A percentile compares a stretch with the other conserved stretches of the same genome.
These are phyloP conservation scores for Crithidia fasciculata DNA, from an alignment of 208 protist species.

Conservation along the genomic window DNA sequence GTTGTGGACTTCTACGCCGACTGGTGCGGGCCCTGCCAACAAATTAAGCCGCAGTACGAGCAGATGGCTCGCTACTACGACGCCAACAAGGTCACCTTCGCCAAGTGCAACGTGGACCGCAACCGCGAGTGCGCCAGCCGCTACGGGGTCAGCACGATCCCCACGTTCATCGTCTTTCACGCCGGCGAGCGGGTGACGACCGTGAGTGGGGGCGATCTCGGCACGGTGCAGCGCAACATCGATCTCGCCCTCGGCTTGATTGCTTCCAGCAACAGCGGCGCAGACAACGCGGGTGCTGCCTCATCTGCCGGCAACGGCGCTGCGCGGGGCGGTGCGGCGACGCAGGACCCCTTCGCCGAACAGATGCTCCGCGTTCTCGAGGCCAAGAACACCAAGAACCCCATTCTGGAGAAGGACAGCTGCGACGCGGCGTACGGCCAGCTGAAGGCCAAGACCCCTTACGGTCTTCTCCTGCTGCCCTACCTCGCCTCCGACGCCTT, in stretches of 20 bases:
- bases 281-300: not conserved
- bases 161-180: constrained; percentile 84
- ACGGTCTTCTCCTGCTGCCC: constrained; percentile 68
- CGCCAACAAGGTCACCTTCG: constrained; percentile 59
- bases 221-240: constrained; percentile 58
- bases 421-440: constrained; percentile 49
- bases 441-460: constrained; percentile 40
- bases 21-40: constrained; percentile 90
- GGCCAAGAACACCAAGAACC: constrained; percentile 44
- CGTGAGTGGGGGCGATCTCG: constrained; percentile 56
- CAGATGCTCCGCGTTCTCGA: constrained; percentile 61
- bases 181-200: constrained; percentile 49
- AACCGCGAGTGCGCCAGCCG: constrained; percentile 58
- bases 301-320: not conserved
- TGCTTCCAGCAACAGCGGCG: not conserved
- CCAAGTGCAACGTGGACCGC: constrained; percentile 86
- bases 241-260: constrained; percentile 44
- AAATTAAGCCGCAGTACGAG: constrained; percentile 74
- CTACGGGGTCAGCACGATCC: constrained; percentile 67
- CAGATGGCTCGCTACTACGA: constrained; percentile 60
- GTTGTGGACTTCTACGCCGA: constrained; percentile 90
- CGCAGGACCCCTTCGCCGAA: constrained; percentile 46
- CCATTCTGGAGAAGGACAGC: constrained; percentile 43
- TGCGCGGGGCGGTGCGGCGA: not conserved
- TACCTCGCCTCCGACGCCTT: constrained; percentile 80